These are phyloP conservation scores for Candolleomyces efflorescens DNA, from an alignment of 768 basidiomycete species.

Conservation along the genomic window DNA sequence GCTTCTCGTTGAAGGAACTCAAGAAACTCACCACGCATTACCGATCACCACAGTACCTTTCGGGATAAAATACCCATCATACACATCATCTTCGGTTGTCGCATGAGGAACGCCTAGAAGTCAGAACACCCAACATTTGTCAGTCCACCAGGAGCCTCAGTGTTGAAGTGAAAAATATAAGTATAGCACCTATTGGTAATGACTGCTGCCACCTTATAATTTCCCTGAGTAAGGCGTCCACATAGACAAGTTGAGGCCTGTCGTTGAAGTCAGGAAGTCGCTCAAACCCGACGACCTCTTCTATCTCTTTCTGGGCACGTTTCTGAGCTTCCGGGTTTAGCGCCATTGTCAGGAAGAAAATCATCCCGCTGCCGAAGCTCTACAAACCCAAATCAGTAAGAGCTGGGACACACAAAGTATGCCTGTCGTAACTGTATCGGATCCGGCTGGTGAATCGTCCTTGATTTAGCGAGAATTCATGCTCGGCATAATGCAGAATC, in stretches of 20 bases:
- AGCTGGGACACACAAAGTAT: background rate
- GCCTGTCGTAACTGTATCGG: background rate
- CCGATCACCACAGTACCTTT: slow-evolving; percentile 24
- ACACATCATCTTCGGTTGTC: slow-evolving; percentile 7
- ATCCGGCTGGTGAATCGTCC: background rate
- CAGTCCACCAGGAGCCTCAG: too few species aligned
- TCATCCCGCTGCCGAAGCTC: slow-evolving; percentile 23
- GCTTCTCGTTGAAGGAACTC: background rate
- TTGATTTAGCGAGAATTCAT: too few species aligned
- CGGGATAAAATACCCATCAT: slow-evolving; percentile 22
- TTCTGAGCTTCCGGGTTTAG: slow-evolving; percentile 30
- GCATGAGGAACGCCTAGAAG: slow-evolving; percentile 4
- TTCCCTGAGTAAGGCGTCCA: slow-evolving; percentile 31
- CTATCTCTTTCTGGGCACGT: slow-evolving; percentile 37
- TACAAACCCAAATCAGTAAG: slow-evolving; percentile 7
- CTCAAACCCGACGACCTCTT: slow-evolving; percentile 27
- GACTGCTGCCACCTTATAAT: slow-evolving; percentile 15
- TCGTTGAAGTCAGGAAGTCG: slow-evolving; percentile 33
- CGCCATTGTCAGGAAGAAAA: slow-evolving; percentile 36
- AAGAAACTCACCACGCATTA: slow-evolving; percentile 22
- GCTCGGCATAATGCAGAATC: too few species aligned
- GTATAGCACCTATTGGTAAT: slow-evolving; percentile 12
- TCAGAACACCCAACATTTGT: background rate
- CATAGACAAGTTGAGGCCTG: slow-evolving; percentile 26
- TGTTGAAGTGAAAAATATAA: too few species aligned